phyloP scores from a whole-genome alignment of 2,329 filamentous ascomycete species.

The Colletotrichum zoysiae region DNA sequence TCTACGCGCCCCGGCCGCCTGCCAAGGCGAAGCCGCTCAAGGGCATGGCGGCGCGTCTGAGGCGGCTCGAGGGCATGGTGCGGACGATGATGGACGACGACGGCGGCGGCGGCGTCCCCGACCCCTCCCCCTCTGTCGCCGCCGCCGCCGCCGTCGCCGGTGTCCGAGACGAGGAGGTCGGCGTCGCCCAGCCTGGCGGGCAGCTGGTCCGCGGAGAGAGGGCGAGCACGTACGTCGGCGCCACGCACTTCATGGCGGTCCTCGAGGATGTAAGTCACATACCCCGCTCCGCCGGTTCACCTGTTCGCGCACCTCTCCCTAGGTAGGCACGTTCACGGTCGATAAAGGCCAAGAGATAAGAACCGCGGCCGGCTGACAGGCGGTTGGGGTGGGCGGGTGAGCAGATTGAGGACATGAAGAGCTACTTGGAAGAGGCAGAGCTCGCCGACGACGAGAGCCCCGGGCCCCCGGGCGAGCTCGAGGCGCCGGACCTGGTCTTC shows the following conservation, averaged over 20 bases:
- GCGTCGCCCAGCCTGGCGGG: constrained; percentile 47
- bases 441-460: constrained; percentile 52
- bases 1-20: constrained; percentile 62
- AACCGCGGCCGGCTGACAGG: constrained; percentile 33
- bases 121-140: background rate
- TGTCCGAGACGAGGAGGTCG: constrained; percentile 10
- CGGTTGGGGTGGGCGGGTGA: too few relatives aligned
- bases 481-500: constrained; percentile 59
- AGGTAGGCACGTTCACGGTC: background rate
- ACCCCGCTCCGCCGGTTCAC: background rate
- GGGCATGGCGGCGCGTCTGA: constrained; percentile 67
- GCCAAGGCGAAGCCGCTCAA: constrained; percentile 56
- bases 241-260: constrained; percentile 72
- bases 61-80: constrained; percentile 70
- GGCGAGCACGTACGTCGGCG: constrained; percentile 67
- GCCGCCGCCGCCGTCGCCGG: background rate
- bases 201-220: constrained; percentile 59
- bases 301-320: background rate
- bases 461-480: constrained; percentile 51
- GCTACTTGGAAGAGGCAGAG: constrained; percentile 66
- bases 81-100: constrained; percentile 64
- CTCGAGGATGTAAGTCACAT: constrained; percentile 65
- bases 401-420: constrained; percentile 71
- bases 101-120: constrained; percentile 32
- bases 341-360: background rate